Conservation (phyloP, 129 eudicot species). For the Cynara cardunculus region DNA sequence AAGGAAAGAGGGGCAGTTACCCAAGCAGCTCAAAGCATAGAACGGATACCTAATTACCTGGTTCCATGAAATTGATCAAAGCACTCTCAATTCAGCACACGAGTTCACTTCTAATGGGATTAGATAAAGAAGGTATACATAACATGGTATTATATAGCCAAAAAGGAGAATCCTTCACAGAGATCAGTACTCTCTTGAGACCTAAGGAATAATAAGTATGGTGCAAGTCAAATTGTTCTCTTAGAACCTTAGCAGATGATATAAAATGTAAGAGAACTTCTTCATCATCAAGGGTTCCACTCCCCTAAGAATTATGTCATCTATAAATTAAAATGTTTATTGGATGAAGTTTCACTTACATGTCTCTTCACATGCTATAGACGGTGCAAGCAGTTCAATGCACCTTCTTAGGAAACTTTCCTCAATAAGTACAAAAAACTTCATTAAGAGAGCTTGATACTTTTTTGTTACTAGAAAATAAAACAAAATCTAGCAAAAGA, state of each 20-base stretch:
- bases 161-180: background rate
- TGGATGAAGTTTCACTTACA: background rate
- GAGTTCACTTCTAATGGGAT: background rate
- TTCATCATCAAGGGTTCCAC: background rate
- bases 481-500: background rate
- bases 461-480: background rate
- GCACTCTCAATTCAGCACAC: background rate
- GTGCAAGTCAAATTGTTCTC: background rate
- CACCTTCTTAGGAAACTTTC: background rate
- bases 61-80: slow-evolving; percentile 14
- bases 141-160: background rate
- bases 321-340: background rate
- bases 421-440: background rate
- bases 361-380: background rate
- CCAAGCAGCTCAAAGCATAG: slow-evolving; percentile 69
- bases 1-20: slow-evolving; percentile 57
- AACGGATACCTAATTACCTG: slow-evolving; percentile 81
- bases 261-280: background rate
- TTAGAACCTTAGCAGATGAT: background rate
- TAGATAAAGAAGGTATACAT: background rate
- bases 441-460: background rate
- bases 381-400: background rate
- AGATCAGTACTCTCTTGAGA: background rate
- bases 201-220: background rate
- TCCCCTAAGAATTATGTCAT: background rate